A percentile compares a stretch with the other conserved stretches of the same genome.
Conservation (phyloP, 805 yeast genomes). For the Saccharomycopsis olivae region DNA sequence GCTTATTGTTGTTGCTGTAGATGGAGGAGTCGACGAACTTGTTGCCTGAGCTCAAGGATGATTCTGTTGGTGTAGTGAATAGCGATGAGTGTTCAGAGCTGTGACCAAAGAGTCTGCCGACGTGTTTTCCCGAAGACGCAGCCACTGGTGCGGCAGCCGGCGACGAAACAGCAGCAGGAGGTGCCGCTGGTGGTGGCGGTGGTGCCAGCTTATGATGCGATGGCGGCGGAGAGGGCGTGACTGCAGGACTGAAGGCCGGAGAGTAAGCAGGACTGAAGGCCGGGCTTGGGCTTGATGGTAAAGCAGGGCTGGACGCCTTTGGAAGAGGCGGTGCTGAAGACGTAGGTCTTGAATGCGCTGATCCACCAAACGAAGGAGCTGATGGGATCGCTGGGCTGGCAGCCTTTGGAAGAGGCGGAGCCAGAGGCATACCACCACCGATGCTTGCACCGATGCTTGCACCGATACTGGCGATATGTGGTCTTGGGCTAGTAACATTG, state of each 20-base stretch:
- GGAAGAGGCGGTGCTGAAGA: conserved; percentile 17
- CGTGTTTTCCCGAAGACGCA: neutral
- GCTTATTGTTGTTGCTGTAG: conserved; percentile 26
- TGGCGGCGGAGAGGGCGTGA: conserved; percentile 22
- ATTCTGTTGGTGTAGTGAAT: conserved; percentile 22
- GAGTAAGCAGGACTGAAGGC: too few species aligned
- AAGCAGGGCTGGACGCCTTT: conserved; percentile 6
- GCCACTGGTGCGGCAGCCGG: neutral
- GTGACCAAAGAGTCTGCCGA: conserved; percentile 2
- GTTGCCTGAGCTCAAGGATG: conserved; percentile 15
- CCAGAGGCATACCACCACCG: too few species aligned
- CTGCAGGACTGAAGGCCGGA: too few species aligned
- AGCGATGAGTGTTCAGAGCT: conserved; percentile 22
- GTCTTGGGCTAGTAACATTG: too few species aligned
- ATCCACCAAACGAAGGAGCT: conserved; percentile 13
- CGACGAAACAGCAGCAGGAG: conserved; percentile 7
- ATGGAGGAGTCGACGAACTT: conserved; percentile 50
- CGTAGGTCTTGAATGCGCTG: conserved; percentile 1
- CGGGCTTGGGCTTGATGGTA: too few species aligned
- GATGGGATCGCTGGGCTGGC: conserved; percentile 17
- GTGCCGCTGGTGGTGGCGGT: conserved; percentile 14
- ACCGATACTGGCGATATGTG: too few species aligned
- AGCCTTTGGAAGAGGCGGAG: conserved; percentile 20
- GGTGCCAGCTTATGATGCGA: conserved; percentile 16
- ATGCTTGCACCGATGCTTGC: too few species aligned